Evolutionary conservation across 2,329 filamentous ascomycete species (phyloP).

Genomic region (Scedosporium minutisporum): DNA sequence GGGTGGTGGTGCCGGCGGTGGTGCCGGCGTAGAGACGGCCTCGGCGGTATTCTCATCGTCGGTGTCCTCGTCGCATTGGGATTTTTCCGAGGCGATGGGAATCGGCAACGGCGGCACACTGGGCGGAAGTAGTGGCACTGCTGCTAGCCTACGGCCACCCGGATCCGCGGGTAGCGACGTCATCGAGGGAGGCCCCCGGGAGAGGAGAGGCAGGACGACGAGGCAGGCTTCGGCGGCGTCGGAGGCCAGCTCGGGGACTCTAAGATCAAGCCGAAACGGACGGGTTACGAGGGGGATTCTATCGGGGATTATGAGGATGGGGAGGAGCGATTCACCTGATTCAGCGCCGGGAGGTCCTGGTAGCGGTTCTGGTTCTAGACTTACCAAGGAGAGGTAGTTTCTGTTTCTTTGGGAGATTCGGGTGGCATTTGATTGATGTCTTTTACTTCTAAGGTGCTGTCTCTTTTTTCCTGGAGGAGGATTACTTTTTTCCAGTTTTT

Average conservation of each 20-base stretch:
- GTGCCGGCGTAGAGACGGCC: conserved; percentile 10
- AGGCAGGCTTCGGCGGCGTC: conserved; percentile 14
- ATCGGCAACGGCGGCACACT: neutral
- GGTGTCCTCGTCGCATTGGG: neutral
- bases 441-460: too few relatives aligned
- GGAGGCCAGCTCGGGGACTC: conserved; percentile 14
- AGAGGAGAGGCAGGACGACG: conserved; percentile 10
- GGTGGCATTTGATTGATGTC: too few relatives aligned
- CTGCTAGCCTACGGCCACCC: conserved; percentile 27
- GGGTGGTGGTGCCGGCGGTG: neutral
- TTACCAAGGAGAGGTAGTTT: neutral
- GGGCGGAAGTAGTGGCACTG: conserved; percentile 10
- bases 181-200: conserved; percentile 12
- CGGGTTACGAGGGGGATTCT: conserved; percentile 31
- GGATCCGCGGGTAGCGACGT: conserved; percentile 43
- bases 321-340: conserved; percentile 31
- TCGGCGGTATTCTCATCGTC: neutral
- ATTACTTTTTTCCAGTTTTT: conserved; percentile 2
- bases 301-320: conserved; percentile 35
- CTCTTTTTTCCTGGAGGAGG: too few relatives aligned
- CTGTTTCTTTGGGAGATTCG: neutral
- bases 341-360: conserved; percentile 4
- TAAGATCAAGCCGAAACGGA: conserved; percentile 21
- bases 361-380: neutral
- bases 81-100: neutral